phyloP scores from a whole-genome alignment of 78 protist species.

The Creolimax fragrantissima region DNA sequence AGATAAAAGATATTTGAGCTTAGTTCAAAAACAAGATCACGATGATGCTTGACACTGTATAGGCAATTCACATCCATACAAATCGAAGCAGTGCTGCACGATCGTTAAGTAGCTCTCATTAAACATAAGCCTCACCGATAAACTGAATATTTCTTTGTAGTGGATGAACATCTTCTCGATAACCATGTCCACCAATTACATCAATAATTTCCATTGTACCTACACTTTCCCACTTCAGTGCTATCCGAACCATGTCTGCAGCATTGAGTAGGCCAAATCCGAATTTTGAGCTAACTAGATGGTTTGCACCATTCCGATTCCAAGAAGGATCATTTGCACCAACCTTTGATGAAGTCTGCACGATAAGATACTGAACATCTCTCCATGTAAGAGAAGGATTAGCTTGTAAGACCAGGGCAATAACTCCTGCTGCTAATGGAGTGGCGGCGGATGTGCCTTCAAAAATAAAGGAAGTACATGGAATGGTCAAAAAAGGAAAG shows the following conservation, averaged over 20 bases:
- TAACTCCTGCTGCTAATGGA: constrained; percentile 16
- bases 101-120: too few relatives aligned
- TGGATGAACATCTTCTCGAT: too few relatives aligned
- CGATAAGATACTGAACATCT: neutral
- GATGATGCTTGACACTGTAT: too few relatives aligned
- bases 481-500: too few relatives aligned
- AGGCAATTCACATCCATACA: too few relatives aligned
- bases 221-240: neutral
- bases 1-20: too few relatives aligned
- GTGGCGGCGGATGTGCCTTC: constrained; percentile 25
- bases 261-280: constrained; percentile 34
- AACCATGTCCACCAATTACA: neutral
- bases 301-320: constrained; percentile 14
- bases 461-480: too few relatives aligned
- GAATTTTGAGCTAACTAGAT: neutral
- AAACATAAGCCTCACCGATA: too few relatives aligned
- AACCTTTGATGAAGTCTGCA: neutral
- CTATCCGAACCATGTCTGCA: neutral
- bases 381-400: neutral
- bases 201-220: neutral
- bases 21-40: too few relatives aligned
- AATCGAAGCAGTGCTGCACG: too few relatives aligned
- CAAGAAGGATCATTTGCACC: neutral
- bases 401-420: constrained; percentile 7
- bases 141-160: too few relatives aligned